Percentiles rank a stretch among this genome's conserved stretches.
These are phyloP conservation scores for Tremellales sp. DNA, from an alignment of 1,284 basidiomycete species.

Conservation along the genomic window DNA sequence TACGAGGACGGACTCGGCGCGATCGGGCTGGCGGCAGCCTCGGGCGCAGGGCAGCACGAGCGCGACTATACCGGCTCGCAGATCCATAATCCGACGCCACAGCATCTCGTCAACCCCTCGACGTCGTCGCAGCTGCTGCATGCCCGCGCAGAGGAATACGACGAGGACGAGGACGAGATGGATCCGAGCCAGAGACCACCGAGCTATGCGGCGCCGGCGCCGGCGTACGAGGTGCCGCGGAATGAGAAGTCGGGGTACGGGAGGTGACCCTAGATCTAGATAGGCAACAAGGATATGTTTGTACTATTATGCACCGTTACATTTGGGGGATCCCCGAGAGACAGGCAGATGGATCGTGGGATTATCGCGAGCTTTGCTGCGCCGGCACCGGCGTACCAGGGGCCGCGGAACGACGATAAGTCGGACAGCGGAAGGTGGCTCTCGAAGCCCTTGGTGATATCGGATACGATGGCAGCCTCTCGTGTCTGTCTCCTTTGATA, in stretches of 20 bases:
- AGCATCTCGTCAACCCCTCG: slow-evolving; percentile 6
- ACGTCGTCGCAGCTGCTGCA: not conserved
- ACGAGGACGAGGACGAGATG: slow-evolving; percentile 4
- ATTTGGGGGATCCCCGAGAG: too few relatives aligned
- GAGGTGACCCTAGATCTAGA: too few relatives aligned
- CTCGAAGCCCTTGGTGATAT: too few relatives aligned
- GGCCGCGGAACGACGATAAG: too few relatives aligned
- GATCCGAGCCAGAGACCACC: slow-evolving; percentile 17
- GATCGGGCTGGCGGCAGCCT: slow-evolving; percentile 32
- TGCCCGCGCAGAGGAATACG: not conserved
- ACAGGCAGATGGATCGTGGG: too few relatives aligned
- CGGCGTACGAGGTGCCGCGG: not conserved
- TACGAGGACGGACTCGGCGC: slow-evolving; percentile 36
- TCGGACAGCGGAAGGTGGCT: too few relatives aligned
- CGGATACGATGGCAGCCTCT: too few relatives aligned
- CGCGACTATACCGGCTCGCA: slow-evolving; percentile 24
- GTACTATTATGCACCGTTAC: too few relatives aligned
- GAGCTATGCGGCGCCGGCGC: slow-evolving; percentile 17
- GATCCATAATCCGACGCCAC: slow-evolving; percentile 13
- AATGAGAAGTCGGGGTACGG: slow-evolving; percentile 13
- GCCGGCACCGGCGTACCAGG: too few relatives aligned
- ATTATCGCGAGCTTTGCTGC: too few relatives aligned
- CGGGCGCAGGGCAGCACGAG: slow-evolving; percentile 18
- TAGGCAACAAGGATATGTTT: too few relatives aligned
- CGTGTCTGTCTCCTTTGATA: too few relatives aligned